These are phyloP conservation scores for Solanum paucissectum DNA, from an alignment of 257 asterid genomes.

Conservation along the genomic window DNA sequence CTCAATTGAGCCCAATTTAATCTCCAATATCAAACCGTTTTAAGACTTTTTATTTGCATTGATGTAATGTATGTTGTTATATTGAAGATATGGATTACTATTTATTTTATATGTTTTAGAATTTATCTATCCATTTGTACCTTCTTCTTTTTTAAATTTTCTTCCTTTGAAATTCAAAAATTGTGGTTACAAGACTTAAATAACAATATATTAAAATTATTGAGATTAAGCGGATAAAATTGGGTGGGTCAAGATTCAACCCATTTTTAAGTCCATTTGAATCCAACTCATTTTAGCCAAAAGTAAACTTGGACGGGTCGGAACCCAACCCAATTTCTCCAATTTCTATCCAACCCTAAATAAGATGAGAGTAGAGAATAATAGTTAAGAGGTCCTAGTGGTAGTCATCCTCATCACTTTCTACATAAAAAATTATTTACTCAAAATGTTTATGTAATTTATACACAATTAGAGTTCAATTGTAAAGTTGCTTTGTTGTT, in stretches of 20 bases:
- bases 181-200: not conserved
- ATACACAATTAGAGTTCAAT: not conserved
- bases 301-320: too few relatives aligned
- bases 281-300: rapidly evolving
- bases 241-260: not conserved
- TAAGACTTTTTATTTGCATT: not conserved
- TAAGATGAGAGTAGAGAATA: not conserved
- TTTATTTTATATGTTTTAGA: too few relatives aligned
- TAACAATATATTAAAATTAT: too few relatives aligned
- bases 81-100: too few relatives aligned
- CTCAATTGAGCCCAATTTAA: too few relatives aligned
- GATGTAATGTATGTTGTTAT: not conserved
- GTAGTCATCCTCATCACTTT: not conserved
- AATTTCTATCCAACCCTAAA: not conserved
- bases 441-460: not conserved
- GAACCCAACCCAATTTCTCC: rapidly evolving
- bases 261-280: not conserved
- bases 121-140: not conserved
- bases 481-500: not conserved
- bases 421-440: not conserved
- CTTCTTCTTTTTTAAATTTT: too few relatives aligned
- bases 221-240: not conserved
- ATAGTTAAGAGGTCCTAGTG: not conserved
- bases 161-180: not conserved
- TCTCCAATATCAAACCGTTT: not conserved